Conservation (phyloP, 1,284 basidiomycete genomes). For the Rugosomyces carneus region DNA sequence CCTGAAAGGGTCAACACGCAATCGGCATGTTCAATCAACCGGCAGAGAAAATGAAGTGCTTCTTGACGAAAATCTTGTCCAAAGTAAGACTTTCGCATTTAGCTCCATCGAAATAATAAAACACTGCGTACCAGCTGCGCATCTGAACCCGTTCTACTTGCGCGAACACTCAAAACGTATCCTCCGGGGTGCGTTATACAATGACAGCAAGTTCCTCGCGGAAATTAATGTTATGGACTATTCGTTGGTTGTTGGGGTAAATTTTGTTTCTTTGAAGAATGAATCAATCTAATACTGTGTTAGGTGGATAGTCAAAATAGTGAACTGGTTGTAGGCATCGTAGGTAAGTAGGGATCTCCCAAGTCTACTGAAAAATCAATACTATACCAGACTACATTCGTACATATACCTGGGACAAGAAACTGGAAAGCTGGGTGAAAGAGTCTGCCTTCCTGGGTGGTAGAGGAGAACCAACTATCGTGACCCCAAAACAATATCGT, state of each 20-base stretch:
- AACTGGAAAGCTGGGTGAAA: constrained; percentile 96
- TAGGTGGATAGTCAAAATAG: constrained; percentile 74
- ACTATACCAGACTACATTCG: constrained; percentile 74
- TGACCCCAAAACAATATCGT: constrained; percentile 82
- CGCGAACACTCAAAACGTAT: constrained; percentile 95
- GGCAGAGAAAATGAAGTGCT: constrained; percentile 91
- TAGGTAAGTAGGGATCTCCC: constrained; percentile 51
- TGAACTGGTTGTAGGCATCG: constrained; percentile 93
- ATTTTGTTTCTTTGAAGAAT: constrained; percentile 7
- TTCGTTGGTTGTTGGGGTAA: constrained; percentile 85
- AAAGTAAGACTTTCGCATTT: constrained; percentile 43
- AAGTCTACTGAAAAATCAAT: background rate
- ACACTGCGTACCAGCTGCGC: constrained; percentile 44
- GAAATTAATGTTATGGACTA: constrained; percentile 99
- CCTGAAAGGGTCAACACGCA: constrained; percentile 89
- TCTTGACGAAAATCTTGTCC: constrained; percentile 87
- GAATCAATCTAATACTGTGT: constrained; percentile 2
- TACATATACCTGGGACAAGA: constrained; percentile 98
- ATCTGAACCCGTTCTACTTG: constrained; percentile 83
- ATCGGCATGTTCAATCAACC: constrained; percentile 86
- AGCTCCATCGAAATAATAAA: background rate
- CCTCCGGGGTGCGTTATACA: constrained; percentile 84
- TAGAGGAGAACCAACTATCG: constrained; percentile 87
- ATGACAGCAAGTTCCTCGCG: constrained; percentile 91
- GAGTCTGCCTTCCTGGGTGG: constrained; percentile 86